Base-by-base conservation (phyloP, 768 basidiomycete genomes). In the Pulveroboletus sp. region DNA sequence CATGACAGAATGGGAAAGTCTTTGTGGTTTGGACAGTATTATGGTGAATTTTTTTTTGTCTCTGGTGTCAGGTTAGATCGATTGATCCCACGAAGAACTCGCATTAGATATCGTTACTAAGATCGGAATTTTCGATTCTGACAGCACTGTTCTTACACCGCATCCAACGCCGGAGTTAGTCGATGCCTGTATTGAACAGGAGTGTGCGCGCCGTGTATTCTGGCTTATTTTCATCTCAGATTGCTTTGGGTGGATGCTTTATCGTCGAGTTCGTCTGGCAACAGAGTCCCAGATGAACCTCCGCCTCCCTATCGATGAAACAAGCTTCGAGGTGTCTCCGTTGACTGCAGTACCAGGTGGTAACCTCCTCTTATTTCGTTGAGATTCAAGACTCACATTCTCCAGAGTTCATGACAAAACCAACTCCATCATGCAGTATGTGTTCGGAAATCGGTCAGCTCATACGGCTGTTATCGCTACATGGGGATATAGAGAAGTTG, bases 121-220 rank as follows among this genome's bases (percentile, higher is more conserved):
- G 53, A 73, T 91, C 51, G 81, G 81, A 53, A 78, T 87, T 31
- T 80, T 82, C 60, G 74, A 74, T 55, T 78, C 81, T 35, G 83
- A 87, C 52, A 75, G 78, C 57, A 78, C 81, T 32, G 75, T 76
- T 47, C 72, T 80, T 53, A 78, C 84, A 35, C 78, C 82, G 41
- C 69, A 78, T 38, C 80, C 81, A 45, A 74, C 81, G 51, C 71
- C 79, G 46, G 78, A 80, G 46, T 80, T 80, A 56, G 80, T 81
- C 21, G 76, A 82, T 54, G 72, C 73, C 47, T 77, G 77, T 41
- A 80, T 86, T 56, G 83, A 88, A 59, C 83, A 81, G 52, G 88
- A 92, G 71, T 85, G 84, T 53, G 73, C 82, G n/a, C 83, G 89
- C 40, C 81, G 89, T 49, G 81, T 86, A 50, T 89, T 90, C 67